Percentiles rank a stretch among this genome's conserved stretches.
phyloP scores from a whole-genome alignment of 1,139 yeast genomes.

The Saccharomyces uvarum region DNA sequence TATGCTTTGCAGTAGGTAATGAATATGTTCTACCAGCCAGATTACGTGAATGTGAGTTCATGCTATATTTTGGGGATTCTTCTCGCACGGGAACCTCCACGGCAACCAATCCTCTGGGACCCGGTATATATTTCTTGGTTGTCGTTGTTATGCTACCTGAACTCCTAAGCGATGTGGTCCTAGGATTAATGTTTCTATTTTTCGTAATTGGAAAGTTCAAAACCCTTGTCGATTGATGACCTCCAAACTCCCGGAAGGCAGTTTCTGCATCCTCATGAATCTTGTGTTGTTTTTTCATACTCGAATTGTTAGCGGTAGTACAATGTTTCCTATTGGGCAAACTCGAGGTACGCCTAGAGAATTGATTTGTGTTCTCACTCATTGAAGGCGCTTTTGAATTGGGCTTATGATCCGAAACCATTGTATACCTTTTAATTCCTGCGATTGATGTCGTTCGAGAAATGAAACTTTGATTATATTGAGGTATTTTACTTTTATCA shows the following conservation, averaged over 20 bases:
- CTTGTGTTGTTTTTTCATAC: neutral
- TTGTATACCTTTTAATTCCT: neutral
- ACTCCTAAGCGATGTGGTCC: neutral
- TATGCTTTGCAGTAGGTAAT: neutral
- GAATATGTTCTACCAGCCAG: neutral
- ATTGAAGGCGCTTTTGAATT: conserved; percentile 8
- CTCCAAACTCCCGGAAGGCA: neutral
- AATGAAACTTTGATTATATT: conserved; percentile 8
- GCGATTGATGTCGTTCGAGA: neutral
- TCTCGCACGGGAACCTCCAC: conserved; percentile 39
- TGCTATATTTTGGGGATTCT: neutral
- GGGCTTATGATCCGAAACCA: neutral
- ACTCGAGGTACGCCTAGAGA: conserved; percentile 3
- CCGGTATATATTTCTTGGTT: conserved; percentile 41
- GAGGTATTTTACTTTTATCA: conserved; percentile 21
- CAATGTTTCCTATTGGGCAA: conserved; percentile 3
- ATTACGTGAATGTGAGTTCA: neutral
- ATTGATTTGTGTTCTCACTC: conserved; percentile 4
- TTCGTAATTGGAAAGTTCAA: conserved; percentile 4
- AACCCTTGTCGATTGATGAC: neutral
- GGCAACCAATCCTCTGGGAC: conserved; percentile 39
- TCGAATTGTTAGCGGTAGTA: conserved; percentile 2
- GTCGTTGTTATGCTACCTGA: conserved; percentile 24
- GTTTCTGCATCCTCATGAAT: neutral
- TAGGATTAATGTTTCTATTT: conserved; percentile 7